phyloP scores from a whole-genome alignment of 768 basidiomycete genomes.

The Lactarius hatsudake region DNA sequence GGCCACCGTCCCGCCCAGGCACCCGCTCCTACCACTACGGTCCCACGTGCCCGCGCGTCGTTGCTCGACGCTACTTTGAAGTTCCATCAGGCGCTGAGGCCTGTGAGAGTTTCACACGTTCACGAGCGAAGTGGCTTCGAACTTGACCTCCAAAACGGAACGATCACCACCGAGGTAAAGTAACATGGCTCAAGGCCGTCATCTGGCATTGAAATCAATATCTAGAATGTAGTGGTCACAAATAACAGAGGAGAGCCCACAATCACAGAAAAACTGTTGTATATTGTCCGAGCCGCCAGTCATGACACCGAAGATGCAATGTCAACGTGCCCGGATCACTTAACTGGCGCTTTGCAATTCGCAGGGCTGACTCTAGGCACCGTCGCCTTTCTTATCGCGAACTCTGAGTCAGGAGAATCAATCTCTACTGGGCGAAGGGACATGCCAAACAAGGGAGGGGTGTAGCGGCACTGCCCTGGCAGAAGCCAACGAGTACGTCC shows the following conservation, averaged over 20 bases:
- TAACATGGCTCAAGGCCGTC: background rate
- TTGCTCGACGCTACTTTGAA: too few species aligned
- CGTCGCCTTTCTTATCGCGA: background rate
- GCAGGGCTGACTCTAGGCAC: background rate
- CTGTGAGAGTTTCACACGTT: background rate
- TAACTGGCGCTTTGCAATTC: background rate
- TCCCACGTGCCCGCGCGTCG: too few species aligned
- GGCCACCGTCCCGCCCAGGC: too few species aligned
- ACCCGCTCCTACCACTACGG: too few species aligned
- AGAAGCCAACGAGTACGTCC: background rate
- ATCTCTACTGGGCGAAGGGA: background rate
- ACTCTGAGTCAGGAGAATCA: background rate
- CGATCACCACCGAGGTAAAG: background rate
- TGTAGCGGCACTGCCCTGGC: background rate
- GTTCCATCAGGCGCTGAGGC: background rate
- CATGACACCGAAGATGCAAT: background rate
- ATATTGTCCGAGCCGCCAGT: background rate
- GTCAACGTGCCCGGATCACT: background rate
- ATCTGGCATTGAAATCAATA: background rate
- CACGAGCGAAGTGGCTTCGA: background rate
- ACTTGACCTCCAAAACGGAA: background rate
- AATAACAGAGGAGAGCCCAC: background rate
- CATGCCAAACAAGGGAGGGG: background rate
- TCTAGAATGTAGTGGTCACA: background rate
- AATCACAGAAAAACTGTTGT: background rate